Evolutionary conservation across 1,284 basidiomycete genomes (phyloP).

Genomic region (Stygiomarasmius scandens): DNA sequence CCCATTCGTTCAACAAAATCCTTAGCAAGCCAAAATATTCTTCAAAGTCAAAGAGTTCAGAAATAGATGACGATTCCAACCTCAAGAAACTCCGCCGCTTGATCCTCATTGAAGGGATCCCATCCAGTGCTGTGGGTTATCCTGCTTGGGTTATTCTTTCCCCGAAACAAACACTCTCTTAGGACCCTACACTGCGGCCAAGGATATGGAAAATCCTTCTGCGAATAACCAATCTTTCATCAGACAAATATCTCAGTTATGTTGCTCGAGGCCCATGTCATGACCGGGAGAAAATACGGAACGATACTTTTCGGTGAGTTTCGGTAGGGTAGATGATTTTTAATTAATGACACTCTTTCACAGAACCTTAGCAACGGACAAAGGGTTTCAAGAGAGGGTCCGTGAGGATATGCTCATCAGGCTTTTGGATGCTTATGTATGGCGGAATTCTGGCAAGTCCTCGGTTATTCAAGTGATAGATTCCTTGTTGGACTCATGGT

Average conservation of each 20-base stretch:
- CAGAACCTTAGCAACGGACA: conserved; percentile 93
- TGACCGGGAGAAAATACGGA: conserved; percentile 88
- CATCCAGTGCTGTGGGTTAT: conserved; percentile 58
- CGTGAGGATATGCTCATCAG: conserved; percentile 96
- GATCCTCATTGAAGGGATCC: conserved; percentile 88
- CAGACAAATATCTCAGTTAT: conserved; percentile 79
- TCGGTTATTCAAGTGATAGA: not conserved
- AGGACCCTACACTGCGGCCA: conserved; percentile 78
- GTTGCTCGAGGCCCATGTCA: conserved; percentile 84
- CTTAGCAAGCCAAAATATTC: conserved; percentile 67
- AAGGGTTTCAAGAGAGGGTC: conserved; percentile 92
- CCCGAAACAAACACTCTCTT: conserved; percentile 12
- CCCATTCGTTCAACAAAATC: conserved; percentile 78
- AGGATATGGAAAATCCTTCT: conserved; percentile 93
- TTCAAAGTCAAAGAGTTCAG: conserved; percentile 61
- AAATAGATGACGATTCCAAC: conserved; percentile 67
- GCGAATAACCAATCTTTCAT: conserved; percentile 75
- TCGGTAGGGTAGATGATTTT: conserved; percentile 1
- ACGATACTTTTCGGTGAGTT: conserved; percentile 74
- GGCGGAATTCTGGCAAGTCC: conserved; percentile 80
- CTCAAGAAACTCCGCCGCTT: conserved; percentile 76
- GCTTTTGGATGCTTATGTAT: conserved; percentile 94
- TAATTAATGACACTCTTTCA: conserved; percentile 27
- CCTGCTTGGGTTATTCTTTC: not conserved
- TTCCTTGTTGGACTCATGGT: not conserved